Conservation (phyloP, 495 filamentous ascomycete species). For the Podospora comata region DNA sequence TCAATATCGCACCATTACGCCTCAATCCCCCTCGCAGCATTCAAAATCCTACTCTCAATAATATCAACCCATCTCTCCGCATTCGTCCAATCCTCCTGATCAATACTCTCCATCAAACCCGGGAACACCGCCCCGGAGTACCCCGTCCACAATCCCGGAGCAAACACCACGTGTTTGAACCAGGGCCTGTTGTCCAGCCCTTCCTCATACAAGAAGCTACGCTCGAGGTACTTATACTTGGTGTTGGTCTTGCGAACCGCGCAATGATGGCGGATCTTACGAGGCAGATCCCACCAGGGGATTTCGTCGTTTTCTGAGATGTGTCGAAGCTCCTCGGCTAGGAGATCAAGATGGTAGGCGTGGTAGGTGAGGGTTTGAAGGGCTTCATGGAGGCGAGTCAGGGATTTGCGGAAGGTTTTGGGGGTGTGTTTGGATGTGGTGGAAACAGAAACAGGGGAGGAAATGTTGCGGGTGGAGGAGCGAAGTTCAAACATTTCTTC, state of each 20-base stretch:
- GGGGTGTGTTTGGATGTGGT: slow-evolving; percentile 34
- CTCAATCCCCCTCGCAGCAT: slow-evolving; percentile 51
- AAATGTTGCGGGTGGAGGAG: slow-evolving; percentile 48
- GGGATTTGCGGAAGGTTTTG: slow-evolving; percentile 43
- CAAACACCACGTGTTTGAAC: slow-evolving; percentile 93
- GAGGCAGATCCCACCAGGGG: slow-evolving; percentile 80
- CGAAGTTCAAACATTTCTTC: slow-evolving; percentile 51
- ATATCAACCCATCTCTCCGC: slow-evolving; percentile 77
- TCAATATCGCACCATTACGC: background rate
- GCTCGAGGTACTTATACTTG: slow-evolving; percentile 75
- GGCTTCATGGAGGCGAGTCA: slow-evolving; percentile 43
- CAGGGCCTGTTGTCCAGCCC: slow-evolving; percentile 82
- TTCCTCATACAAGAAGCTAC: slow-evolving; percentile 70
- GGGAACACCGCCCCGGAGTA: slow-evolving; percentile 84
- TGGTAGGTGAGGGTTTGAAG: slow-evolving; percentile 55
- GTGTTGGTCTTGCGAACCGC: slow-evolving; percentile 63
- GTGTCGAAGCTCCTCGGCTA: slow-evolving; percentile 61
- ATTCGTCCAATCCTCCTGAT: slow-evolving; percentile 66
- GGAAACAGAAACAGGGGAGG: slow-evolving; percentile 26
- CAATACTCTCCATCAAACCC: slow-evolving; percentile 79
- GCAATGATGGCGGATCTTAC: slow-evolving; percentile 50
- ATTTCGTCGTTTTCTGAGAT: slow-evolving; percentile 60
- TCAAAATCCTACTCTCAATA: slow-evolving; percentile 63
- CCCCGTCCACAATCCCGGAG: slow-evolving; percentile 83
- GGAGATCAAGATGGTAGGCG: slow-evolving; percentile 55